Evolutionary conservation across 768 basidiomycete species (phyloP).

Genomic region (Serpula lacrymans): DNA sequence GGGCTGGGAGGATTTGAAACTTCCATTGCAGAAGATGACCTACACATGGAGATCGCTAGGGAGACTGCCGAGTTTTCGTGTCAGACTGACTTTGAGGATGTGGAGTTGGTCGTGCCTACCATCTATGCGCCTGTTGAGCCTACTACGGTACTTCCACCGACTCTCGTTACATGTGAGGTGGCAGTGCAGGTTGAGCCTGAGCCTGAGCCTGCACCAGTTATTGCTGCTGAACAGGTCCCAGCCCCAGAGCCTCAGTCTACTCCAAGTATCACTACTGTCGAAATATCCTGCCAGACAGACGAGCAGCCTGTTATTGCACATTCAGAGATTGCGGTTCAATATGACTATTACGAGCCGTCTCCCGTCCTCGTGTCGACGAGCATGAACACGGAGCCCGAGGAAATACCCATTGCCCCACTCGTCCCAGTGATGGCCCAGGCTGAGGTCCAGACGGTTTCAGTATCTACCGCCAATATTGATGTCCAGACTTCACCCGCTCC

Average conservation of each 20-base stretch:
- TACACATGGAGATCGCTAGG: conserved; percentile 29
- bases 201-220: conserved; percentile 11
- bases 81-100: conserved; percentile 55
- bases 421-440: conserved; percentile 26
- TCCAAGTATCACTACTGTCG: conserved; percentile 21
- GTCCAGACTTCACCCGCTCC: conserved; percentile 24
- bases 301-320: conserved; percentile 31
- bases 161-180: conserved; percentile 32
- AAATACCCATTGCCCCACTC: conserved; percentile 11
- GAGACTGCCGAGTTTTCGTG: conserved; percentile 61
- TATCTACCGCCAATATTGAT: conserved; percentile 29
- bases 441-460: conserved; percentile 36
- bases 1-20: conserved; percentile 53
- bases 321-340: conserved; percentile 50
- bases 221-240: conserved; percentile 12
- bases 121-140: conserved; percentile 9
- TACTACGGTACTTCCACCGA: conserved; percentile 1
- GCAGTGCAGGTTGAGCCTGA: conserved; percentile 40
- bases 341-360: conserved; percentile 29
- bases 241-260: conserved; percentile 15
- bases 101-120: conserved; percentile 25
- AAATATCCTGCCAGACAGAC: conserved; percentile 50
- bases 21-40: conserved; percentile 36
- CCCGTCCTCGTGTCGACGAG: conserved; percentile 29
- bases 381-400: conserved; percentile 37